phyloP scores from a whole-genome alignment of 306 rosid genomes.

The Corylus heterophylla region DNA sequence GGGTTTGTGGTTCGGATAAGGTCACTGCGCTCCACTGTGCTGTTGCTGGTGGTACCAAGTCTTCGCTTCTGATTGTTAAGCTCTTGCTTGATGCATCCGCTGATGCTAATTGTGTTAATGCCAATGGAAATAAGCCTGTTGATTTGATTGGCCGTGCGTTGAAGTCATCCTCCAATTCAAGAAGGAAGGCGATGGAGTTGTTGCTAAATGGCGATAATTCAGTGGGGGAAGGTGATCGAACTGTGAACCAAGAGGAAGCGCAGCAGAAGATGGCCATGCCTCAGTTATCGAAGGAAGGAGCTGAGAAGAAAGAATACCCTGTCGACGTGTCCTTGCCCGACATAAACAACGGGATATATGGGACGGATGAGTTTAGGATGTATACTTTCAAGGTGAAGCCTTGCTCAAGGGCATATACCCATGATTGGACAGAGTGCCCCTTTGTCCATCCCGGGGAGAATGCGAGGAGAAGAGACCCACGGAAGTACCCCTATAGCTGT shows the following conservation, averaged over 20 bases:
- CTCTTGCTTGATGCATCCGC: conserved; percentile 81
- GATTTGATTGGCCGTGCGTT: conserved; percentile 63
- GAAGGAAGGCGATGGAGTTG: conserved; percentile 74
- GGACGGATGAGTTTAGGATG: conserved; percentile 93
- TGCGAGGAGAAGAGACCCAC: conserved; percentile 97
- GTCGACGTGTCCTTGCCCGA: conserved; percentile 87
- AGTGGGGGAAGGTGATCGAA: conserved; percentile 37
- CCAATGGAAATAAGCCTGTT: conserved; percentile 59
- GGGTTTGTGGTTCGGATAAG: conserved; percentile 70
- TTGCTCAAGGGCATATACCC: conserved; percentile 97
- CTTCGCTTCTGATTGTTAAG: conserved; percentile 67
- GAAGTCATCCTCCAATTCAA: conserved; percentile 40
- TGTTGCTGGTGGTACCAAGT: conserved; percentile 69
- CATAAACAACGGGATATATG: conserved; percentile 86
- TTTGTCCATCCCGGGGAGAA: conserved; percentile 99
- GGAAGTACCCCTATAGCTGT: conserved; percentile 94
- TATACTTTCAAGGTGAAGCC: conserved; percentile 98
- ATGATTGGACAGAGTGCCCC: conserved; percentile 99
- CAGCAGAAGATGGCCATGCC: conserved; percentile 34
- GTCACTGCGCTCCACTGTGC: conserved; percentile 96
- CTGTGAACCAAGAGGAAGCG: conserved; percentile 44
- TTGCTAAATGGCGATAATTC: conserved; percentile 54
- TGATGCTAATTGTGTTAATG: conserved; percentile 53
- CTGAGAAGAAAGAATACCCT: conserved; percentile 91
- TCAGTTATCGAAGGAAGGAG: conserved; percentile 47